phyloP scores from a whole-genome alignment of 2,329 filamentous ascomycete genomes.

The Fusarium sp. region DNA sequence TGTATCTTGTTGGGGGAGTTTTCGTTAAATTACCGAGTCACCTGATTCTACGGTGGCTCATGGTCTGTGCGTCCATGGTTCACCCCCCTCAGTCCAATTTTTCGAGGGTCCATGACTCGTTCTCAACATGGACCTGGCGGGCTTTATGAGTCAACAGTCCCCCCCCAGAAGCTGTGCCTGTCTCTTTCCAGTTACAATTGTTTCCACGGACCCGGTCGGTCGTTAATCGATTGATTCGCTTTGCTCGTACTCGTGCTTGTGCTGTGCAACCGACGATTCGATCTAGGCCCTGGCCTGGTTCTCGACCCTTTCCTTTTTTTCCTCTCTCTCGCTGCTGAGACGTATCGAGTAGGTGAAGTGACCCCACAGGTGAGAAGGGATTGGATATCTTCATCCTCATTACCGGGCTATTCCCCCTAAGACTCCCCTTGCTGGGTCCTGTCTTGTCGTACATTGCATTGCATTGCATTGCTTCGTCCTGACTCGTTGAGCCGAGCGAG shows the following conservation, averaged over 20 bases:
- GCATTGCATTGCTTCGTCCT: not conserved
- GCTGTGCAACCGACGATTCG: constrained; percentile 13
- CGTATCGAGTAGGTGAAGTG: not conserved
- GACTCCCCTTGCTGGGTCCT: not conserved
- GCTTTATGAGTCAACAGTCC: constrained; percentile 42
- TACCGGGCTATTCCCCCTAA: not conserved
- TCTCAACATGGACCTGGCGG: constrained; percentile 8
- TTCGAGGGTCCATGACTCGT: constrained; percentile 36
- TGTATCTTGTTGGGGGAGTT: not conserved
- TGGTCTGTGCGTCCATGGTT: not conserved
- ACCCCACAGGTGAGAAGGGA: constrained; percentile 1
- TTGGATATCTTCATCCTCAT: constrained; percentile 9
- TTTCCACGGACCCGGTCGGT: constrained; percentile 32
- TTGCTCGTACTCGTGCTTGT: not conserved
- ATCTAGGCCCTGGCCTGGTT: constrained; percentile 8
- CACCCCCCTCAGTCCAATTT: not conserved
- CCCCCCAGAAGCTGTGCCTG: constrained; percentile 27
- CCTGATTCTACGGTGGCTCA: not conserved
- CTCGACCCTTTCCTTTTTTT: not conserved
- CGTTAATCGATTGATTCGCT: not conserved
- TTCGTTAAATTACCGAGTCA: not conserved
- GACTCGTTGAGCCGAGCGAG: constrained; percentile 5
- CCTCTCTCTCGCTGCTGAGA: not conserved
- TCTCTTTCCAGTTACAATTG: constrained; percentile 34
- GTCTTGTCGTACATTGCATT: not conserved